Evolutionary conservation across 768 basidiomycete species (phyloP).

Genomic region (Lactarius deliciosus): DNA sequence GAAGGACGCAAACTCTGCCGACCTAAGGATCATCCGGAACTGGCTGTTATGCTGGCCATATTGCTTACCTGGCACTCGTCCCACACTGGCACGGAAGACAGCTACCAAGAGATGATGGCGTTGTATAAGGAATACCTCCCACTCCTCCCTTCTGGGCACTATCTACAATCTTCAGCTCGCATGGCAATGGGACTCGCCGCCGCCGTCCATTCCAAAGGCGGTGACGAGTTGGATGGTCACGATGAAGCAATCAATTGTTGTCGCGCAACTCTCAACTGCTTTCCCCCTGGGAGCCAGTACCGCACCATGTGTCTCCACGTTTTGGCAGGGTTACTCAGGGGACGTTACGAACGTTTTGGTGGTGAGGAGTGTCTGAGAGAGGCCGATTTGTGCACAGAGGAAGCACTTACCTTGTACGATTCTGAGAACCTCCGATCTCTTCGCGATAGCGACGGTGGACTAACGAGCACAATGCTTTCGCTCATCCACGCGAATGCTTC

Average conservation of each 20-base stretch:
- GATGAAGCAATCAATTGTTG: background rate
- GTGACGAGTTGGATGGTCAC: background rate
- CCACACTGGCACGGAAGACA: too few relatives aligned
- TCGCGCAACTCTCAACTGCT: background rate
- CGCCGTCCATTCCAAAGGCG: background rate
- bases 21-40: conserved; percentile 1
- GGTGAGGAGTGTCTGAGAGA: conserved; percentile 4
- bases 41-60: background rate
- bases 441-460: background rate
- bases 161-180: background rate
- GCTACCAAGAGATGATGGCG: too few relatives aligned
- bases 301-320: background rate
- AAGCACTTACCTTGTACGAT: background rate
- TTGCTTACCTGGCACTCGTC: background rate
- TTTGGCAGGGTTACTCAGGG: background rate
- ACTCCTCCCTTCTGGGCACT: conserved; percentile 10
- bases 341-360: conserved; percentile 8
- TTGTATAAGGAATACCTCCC: conserved; percentile 10
- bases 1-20: conserved; percentile 2
- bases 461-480: background rate
- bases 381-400: background rate
- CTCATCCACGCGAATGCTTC: background rate
- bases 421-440: conserved; percentile 6
- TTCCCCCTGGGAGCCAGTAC: background rate
- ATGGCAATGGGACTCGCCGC: background rate